Conservation (phyloP, 208 protist species). For the Eutreptiella sp. region DNA sequence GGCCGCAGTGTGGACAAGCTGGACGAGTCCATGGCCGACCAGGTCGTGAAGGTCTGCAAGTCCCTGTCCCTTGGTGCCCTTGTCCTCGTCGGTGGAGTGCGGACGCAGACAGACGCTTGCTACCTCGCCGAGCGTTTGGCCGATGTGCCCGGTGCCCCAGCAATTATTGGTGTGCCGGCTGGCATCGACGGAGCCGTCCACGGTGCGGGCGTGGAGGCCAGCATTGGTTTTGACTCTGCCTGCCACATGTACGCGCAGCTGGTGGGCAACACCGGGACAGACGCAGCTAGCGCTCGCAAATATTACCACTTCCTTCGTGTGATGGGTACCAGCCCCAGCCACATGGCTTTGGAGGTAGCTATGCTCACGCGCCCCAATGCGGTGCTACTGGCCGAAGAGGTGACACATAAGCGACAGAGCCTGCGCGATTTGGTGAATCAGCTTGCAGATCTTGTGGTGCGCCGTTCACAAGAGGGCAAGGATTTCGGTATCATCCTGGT, state of each 20-base stretch:
- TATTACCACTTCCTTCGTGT: slow-evolving; percentile 41
- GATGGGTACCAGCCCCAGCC: slow-evolving; percentile 35
- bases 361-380: slow-evolving; percentile 37
- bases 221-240: slow-evolving; percentile 11
- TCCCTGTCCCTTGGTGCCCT: too few relatives aligned
- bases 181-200: too few relatives aligned
- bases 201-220: too few relatives aligned
- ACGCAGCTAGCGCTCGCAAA: slow-evolving; percentile 31
- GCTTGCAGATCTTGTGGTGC: slow-evolving; percentile 26
- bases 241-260: slow-evolving; percentile 25
- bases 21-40: too few relatives aligned
- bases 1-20: too few relatives aligned
- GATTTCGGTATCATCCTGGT: slow-evolving; percentile 39
- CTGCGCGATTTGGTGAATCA: slow-evolving; percentile 25
- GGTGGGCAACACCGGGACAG: slow-evolving; percentile 38
- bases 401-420: slow-evolving; percentile 25
- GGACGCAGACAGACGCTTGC: too few relatives aligned
- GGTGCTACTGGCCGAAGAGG: slow-evolving; percentile 33
- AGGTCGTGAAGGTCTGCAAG: too few relatives aligned
- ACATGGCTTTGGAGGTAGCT: slow-evolving; percentile 39
- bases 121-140: too few relatives aligned
- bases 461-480: slow-evolving; percentile 21
- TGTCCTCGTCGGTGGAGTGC: too few relatives aligned
- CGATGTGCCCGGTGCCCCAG: too few relatives aligned
- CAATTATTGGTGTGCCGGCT: too few relatives aligned